phyloP scores from a whole-genome alignment of 208 protist species.

The Leishmania tropica region DNA sequence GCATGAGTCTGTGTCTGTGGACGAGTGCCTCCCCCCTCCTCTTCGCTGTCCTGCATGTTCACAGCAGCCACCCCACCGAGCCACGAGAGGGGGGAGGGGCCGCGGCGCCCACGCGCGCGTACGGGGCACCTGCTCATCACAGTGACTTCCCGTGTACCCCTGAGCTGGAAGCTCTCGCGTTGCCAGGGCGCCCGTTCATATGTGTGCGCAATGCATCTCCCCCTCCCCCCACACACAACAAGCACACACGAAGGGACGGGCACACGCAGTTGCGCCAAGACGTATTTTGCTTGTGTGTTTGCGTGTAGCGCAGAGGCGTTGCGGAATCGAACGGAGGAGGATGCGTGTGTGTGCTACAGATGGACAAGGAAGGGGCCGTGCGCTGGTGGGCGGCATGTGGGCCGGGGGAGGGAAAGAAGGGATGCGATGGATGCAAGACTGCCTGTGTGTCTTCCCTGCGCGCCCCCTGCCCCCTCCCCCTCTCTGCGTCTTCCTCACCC shows the following conservation, averaged over 20 bases:
- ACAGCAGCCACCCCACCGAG: neutral
- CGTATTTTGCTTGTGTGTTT: neutral
- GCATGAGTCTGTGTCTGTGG: neutral
- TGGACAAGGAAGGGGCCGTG: neutral
- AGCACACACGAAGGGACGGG: neutral
- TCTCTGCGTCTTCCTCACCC: neutral
- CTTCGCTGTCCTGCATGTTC: neutral
- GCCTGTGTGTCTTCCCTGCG: neutral
- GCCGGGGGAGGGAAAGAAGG: neutral
- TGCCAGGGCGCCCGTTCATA: neutral
- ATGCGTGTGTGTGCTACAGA: neutral
- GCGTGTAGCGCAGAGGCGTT: neutral
- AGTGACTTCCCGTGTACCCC: neutral
- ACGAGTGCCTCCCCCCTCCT: neutral
- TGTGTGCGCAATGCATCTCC: neutral
- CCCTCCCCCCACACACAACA: too few species aligned
- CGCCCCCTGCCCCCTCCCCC: neutral
- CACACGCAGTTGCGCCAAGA: neutral
- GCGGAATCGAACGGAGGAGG: neutral
- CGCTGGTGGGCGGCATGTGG: neutral
- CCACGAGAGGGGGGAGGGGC: neutral
- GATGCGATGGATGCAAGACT: neutral
- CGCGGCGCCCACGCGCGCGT: neutral
- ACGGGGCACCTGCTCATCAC: neutral
- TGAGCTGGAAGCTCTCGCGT: neutral